phyloP scores from a whole-genome alignment of 352 stramenopile genomes.

The Peronospora destructor region DNA sequence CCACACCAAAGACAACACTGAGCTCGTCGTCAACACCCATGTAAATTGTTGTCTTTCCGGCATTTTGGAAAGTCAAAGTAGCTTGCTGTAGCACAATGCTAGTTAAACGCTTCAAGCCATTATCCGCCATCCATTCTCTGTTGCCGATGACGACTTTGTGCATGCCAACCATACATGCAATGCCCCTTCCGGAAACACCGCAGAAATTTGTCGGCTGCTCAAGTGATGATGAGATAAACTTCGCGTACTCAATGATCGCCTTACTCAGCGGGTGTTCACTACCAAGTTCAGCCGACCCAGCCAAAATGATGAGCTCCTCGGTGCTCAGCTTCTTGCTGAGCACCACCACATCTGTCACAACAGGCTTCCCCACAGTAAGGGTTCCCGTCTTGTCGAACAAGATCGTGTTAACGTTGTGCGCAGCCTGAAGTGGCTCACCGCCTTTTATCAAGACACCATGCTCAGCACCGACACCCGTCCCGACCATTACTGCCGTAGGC shows the following conservation, averaged over 20 bases:
- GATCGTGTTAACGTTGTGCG: conserved; percentile 90
- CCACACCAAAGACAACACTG: conserved; percentile 75
- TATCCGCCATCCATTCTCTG: conserved; percentile 83
- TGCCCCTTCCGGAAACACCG: conserved; percentile 85
- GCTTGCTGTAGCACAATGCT: conserved; percentile 73
- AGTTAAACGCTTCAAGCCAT: conserved; percentile 55
- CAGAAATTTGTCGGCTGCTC: conserved; percentile 75
- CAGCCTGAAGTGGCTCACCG: conserved; percentile 88
- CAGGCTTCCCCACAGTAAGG: conserved; percentile 90
- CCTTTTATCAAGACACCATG: conserved; percentile 99
- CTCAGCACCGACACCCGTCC: conserved; percentile 93
- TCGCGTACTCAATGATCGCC: conserved; percentile 89
- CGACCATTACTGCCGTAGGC: conserved; percentile 97
- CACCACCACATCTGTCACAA: conserved; percentile 82
- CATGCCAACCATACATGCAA: conserved; percentile 63
- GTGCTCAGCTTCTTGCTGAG: conserved; percentile 72
- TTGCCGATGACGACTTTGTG: conserved; percentile 90
- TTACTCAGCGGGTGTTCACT: conserved; percentile 93
- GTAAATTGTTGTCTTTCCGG: conserved; percentile 92
- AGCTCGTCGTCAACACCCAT: conserved; percentile 86
- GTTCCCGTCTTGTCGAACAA: conserved; percentile 99
- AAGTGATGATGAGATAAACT: conserved; percentile 71
- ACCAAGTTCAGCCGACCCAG: conserved; percentile 88
- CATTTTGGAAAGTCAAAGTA: conserved; percentile 74
- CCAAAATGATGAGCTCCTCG: conserved; percentile 78